Base-by-base conservation (phyloP, 2,329 filamentous ascomycete species). In the Plenodomus biglobosus region DNA sequence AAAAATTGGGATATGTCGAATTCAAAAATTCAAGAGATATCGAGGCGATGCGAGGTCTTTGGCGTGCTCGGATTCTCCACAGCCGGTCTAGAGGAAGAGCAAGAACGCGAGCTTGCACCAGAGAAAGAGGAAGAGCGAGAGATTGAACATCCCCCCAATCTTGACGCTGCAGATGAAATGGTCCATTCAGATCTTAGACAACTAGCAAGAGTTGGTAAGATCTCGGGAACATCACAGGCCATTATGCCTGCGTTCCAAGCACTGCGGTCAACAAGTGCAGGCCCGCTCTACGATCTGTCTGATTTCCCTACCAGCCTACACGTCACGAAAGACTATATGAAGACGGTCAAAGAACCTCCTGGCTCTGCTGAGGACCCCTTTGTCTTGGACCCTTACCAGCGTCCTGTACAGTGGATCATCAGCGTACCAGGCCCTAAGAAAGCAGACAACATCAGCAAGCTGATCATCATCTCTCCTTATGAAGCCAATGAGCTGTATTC, bases 21-120 rank as follows among this genome's bases (percentile, higher is more conserved):
- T 16, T 8, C 41, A 6, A 66, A 61, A 16, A 15, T 42, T 6
- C 36, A 48, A 7, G 68, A 69, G 8, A 16, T 62, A 2, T 35
- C 45, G 3, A 53, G 49, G 21, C 70, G 56, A 46, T 50, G 43
- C 6, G 53, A 61, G n/a, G n/a, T n/a, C 1, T 69, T 70, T 35
- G 48, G 59, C 3, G 64, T 67, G 4, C 50, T 63, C 36, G 44
- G 59, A 2, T 58, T 75, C 20, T 54, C 64, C 1, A 59, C 72
- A 0, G 70, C 73, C 0, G 68, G 70, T 0, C 66, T 87, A 0
- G 71, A 81, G 2, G 84, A 88, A 57, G 86, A 90, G 48, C 84
- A 89, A 54, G 86, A 90, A 60, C 76, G 85, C 0, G 86, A 89
- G 52, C 71, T 90, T 0, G 75, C 82, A 0, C 83, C 83, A 0